These are phyloP conservation scores for Cyberlindnera galapagoensis DNA, from an alignment of 805 yeast genomes.

Conservation along the genomic window DNA sequence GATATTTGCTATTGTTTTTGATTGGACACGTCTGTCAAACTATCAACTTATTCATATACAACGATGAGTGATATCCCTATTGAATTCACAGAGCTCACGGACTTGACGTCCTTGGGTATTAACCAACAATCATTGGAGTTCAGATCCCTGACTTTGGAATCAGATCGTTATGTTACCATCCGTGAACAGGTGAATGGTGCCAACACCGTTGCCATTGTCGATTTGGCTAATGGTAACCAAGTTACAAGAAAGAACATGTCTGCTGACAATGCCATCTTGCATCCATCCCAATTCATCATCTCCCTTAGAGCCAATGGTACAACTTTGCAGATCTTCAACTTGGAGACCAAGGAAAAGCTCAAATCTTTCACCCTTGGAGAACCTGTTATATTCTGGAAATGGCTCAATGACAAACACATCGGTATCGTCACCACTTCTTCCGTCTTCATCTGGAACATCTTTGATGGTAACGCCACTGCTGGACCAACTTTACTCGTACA, in stretches of 20 bases:
- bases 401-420: conserved; percentile 68
- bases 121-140: conserved; percentile 81
- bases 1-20: too few relatives aligned
- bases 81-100: conserved; percentile 92
- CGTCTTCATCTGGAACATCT: conserved; percentile 75
- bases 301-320: conserved; percentile 95
- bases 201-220: conserved; percentile 91
- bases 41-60: conserved; percentile 1
- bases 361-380: conserved; percentile 81
- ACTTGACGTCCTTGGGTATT: conserved; percentile 80
- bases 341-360: conserved; percentile 80
- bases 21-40: too few relatives aligned
- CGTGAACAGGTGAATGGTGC: conserved; percentile 59
- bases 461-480: conserved; percentile 67
- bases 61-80: conserved; percentile 75
- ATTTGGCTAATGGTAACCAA: conserved; percentile 69
- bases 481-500: conserved; percentile 81
- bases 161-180: conserved; percentile 83
- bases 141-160: conserved; percentile 89
- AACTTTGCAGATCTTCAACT: conserved; percentile 88
- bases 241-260: conserved; percentile 89
- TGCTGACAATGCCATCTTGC: conserved; percentile 97
- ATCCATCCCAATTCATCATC: conserved; percentile 82
- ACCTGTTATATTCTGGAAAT: conserved; percentile 92
- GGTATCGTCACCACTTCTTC: conserved; percentile 81